A percentile compares a stretch with the other conserved stretches of the same genome.
Conservation (phyloP, 2,329 filamentous ascomycete genomes). For the Aspergillus costaricaensis region DNA sequence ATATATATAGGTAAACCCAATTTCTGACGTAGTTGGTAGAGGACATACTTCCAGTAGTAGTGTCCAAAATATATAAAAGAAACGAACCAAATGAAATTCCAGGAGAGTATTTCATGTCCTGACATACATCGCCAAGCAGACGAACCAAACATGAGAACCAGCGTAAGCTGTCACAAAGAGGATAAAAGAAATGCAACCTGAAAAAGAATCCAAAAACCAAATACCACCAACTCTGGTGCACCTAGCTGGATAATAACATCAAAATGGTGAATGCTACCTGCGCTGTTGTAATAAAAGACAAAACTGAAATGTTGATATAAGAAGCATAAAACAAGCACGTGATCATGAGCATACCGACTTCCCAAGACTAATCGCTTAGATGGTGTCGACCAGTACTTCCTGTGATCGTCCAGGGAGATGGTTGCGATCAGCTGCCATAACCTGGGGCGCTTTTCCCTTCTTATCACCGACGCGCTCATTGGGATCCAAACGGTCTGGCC, state of each 20-base stretch:
- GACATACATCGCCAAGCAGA: not conserved
- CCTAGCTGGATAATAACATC: not conserved
- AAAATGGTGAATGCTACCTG: slow-evolving; percentile 1
- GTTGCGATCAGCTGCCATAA: slow-evolving; percentile 31
- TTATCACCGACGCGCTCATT: slow-evolving; percentile 32
- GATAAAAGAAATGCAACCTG: not conserved
- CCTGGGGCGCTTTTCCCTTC: slow-evolving; percentile 29
- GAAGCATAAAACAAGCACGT: slow-evolving; percentile 1
- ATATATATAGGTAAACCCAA: too few relatives aligned
- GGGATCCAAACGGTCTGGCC: slow-evolving; percentile 25
- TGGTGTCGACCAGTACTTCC: slow-evolving; percentile 34
- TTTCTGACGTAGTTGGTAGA: too few relatives aligned
- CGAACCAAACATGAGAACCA: not conserved
- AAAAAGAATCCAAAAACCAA: not conserved
- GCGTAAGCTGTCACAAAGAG: not conserved
- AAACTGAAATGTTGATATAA: not conserved
- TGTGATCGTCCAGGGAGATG: slow-evolving; percentile 37
- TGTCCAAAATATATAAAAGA: not conserved
- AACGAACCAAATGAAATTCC: too few relatives aligned
- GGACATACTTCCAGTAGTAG: too few relatives aligned
- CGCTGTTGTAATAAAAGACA: not conserved
- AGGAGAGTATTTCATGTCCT: not conserved
- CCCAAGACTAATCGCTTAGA: slow-evolving; percentile 11
- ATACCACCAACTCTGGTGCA: not conserved
- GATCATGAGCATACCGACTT: not conserved